Evolutionary conservation across 305 asterid genomes (phyloP), one percentile per base, ranked within the genome.

Genomic region (Lippia alba): DNA sequence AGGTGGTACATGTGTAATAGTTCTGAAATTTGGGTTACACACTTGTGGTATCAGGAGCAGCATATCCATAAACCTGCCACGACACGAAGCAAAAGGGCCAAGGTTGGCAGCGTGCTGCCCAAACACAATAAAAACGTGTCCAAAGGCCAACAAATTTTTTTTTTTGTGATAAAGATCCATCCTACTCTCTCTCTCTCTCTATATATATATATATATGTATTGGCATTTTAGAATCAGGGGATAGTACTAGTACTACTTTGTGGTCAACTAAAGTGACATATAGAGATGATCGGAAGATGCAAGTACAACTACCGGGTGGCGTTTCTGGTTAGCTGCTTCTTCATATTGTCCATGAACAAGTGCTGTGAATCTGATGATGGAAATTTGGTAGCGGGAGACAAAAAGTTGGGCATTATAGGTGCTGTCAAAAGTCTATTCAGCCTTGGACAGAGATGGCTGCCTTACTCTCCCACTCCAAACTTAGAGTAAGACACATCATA

Each of bases 361-460:
- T 56, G 16, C 40, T 33, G 3, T 15, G 49, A 6, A 48, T 15
- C 32, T 4, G 64, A 30, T 20, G 64, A 20, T 4, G 41, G 19
- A 15, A 49, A 59, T n/a, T 12, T 16, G 48, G 62, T 36, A 39
- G 16, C 19, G 11, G 67, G 41, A 39, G 6, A 0, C n/a, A 53
- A 50, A 36, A 57, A 18, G 33, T 17, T 44, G 59, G 39, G 44
- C 14, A 50, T 73, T 30, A 74, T 67, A 30, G 74, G 54, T 36
- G 71, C 74, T 5, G 67, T 60, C 39, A 74, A 62, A 46, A 36
- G 56, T 19, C 44, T 74, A 36, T 62, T 33, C 50, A 67, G 74
- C 44, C 55, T 55, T 12, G 6, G 3, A 45, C 57, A 45, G 8
- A 40, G 44, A 19, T 19, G 32, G 44, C 40, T 15, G 44, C 64